Percentiles rank a stretch among this genome's conserved stretches.
Evolutionary conservation across 2,329 filamentous ascomycete species (phyloP).

Genomic region (Paecilomyces sp.): DNA sequence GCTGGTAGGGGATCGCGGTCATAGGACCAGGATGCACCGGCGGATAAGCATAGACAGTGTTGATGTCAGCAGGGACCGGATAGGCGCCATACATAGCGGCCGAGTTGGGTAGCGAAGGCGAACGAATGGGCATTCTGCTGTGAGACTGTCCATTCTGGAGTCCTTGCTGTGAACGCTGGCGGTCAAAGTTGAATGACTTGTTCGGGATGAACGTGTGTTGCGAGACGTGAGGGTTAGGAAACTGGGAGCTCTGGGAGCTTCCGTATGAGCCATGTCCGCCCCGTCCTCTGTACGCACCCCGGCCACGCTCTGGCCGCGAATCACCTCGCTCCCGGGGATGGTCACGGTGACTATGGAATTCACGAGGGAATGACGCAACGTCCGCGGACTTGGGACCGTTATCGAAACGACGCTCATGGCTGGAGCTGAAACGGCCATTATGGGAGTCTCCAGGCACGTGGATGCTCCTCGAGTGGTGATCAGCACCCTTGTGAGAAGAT

Average conservation of each 20-base stretch:
- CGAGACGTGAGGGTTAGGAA: conserved; percentile 30
- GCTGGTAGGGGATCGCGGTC: conserved; percentile 52
- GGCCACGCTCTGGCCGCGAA: conserved; percentile 30
- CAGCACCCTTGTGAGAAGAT: conserved; percentile 16
- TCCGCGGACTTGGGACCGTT: conserved; percentile 32
- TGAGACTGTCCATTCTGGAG: conserved; percentile 30
- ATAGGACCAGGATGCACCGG: conserved; percentile 47
- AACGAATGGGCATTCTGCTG: conserved; percentile 47
- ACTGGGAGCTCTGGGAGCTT: conserved; percentile 28
- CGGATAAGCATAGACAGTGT: conserved; percentile 52
- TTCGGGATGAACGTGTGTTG: conserved; percentile 33
- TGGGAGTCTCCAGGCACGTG: conserved; percentile 25
- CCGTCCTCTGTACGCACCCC: conserved; percentile 35
- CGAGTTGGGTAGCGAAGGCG: conserved; percentile 56
- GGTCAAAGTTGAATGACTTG: conserved; percentile 37
- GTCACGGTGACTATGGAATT: conserved; percentile 27
- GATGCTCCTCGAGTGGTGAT: conserved; percentile 19
- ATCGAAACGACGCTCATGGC: conserved; percentile 31
- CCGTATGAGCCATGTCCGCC: conserved; percentile 30
- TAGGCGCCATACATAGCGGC: conserved; percentile 43
- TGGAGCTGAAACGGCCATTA: conserved; percentile 20
- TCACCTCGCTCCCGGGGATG: conserved; percentile 29
- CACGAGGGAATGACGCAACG: conserved; percentile 17
- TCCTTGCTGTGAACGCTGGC: conserved; percentile 33
- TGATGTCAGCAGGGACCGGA: conserved; percentile 37